phyloP scores from a whole-genome alignment of 2,329 filamentous ascomycete genomes.

The Colletotrichum sansevieriae region DNA sequence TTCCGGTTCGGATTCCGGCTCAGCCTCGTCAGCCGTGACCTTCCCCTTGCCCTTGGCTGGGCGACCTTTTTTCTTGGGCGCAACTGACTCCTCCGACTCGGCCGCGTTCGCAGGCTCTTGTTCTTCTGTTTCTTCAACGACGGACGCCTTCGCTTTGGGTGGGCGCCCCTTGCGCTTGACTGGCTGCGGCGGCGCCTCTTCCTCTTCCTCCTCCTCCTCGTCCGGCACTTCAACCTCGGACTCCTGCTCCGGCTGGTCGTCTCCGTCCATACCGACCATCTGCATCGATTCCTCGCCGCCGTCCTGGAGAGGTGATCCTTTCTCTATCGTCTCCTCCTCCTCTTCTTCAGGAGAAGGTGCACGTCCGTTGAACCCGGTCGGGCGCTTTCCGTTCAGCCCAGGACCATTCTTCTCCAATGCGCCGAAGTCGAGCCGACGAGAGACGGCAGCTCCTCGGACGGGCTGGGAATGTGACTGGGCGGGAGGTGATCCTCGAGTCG shows the following conservation, averaged over 20 bases:
- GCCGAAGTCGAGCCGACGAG: constrained; percentile 67
- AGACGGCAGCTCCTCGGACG: constrained; percentile 58
- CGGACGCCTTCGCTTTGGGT: constrained; percentile 27
- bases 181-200: constrained; percentile 34
- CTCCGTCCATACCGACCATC: constrained; percentile 51
- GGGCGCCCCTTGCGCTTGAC: constrained; percentile 37
- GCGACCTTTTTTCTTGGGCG: constrained; percentile 30
- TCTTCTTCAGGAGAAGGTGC: constrained; percentile 46
- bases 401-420: constrained; percentile 43
- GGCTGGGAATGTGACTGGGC: constrained; percentile 41
- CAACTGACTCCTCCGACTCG: constrained; percentile 44
- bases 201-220: constrained; percentile 39
- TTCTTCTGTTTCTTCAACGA: constrained; percentile 34
- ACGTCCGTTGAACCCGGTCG: constrained; percentile 47
- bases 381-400: constrained; percentile 42
- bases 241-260: constrained; percentile 47
- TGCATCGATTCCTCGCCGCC: constrained; percentile 57
- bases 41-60: constrained; percentile 43
- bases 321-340: constrained; percentile 45
- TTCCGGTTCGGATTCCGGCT: constrained; percentile 23
- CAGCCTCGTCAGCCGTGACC: constrained; percentile 21
- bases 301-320: constrained; percentile 46
- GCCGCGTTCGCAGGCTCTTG: constrained; percentile 42
- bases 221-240: constrained; percentile 47
- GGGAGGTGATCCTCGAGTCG: constrained; percentile 51